Conservation (phyloP, 768 basidiomycete species). For the Mrakia frigida region DNA sequence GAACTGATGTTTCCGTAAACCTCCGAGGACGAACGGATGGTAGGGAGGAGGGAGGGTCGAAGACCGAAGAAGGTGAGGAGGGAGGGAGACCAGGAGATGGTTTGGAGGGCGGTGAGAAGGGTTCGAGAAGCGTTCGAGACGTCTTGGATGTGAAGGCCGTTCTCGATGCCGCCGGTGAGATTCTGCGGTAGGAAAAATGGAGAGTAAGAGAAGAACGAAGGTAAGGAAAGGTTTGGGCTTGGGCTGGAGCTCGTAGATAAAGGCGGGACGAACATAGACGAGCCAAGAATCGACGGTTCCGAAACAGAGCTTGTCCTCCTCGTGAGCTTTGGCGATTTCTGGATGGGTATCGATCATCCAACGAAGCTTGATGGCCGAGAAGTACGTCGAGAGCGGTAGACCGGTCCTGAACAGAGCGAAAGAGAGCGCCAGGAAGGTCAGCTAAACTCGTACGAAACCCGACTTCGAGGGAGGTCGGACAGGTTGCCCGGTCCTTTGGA, state of each 20-base stretch:
- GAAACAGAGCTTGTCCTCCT: conserved; percentile 73
- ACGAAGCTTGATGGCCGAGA: conserved; percentile 89
- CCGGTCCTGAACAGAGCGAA: conserved; percentile 59
- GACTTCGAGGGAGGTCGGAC: conserved; percentile 29
- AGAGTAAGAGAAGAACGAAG: not conserved
- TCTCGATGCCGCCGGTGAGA: conserved; percentile 64
- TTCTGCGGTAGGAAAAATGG: conserved; percentile 51
- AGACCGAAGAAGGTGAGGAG: conserved; percentile 84
- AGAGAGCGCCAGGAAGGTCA: conserved; percentile 13
- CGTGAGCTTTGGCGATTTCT: conserved; percentile 70
- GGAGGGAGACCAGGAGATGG: conserved; percentile 73
- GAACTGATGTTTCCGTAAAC: conserved; percentile 73
- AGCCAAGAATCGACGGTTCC: conserved; percentile 98
- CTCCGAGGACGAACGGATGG: conserved; percentile 83
- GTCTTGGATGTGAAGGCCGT: conserved; percentile 76
- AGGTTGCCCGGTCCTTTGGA: conserved; percentile 38
- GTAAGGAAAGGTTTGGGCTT: not conserved
- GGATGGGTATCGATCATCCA: conserved; percentile 92
- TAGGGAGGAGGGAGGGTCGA: conserved; percentile 70
- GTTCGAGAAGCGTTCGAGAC: conserved; percentile 96
- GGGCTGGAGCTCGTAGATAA: not conserved
- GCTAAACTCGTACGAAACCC: not conserved
- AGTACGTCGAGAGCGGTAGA: conserved; percentile 93
- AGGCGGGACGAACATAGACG: conserved; percentile 58
- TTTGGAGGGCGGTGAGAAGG: conserved; percentile 75